Percentiles rank a stretch among this genome's conserved stretches.
phyloP scores from a whole-genome alignment of 2,329 filamentous ascomycete species.

The Fusarium tuaranense region DNA sequence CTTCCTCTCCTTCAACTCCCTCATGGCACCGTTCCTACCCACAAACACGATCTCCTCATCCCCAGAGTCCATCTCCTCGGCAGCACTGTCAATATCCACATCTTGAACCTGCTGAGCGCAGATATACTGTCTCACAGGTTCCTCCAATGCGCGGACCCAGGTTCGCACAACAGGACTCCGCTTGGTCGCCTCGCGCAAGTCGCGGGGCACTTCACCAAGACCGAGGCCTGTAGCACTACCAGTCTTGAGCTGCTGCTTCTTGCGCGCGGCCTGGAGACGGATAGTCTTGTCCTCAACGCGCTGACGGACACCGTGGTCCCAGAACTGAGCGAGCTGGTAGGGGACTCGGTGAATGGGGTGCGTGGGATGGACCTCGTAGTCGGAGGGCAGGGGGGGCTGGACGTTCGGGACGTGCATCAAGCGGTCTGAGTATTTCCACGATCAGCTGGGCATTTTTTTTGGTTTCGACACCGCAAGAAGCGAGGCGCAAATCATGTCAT shows the following conservation, averaged over 20 bases:
- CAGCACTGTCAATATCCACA: constrained; percentile 46
- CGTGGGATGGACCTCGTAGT: constrained; percentile 87
- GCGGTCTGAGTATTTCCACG: constrained; percentile 69
- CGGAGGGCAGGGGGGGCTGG: constrained; percentile 82
- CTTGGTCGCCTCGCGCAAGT: constrained; percentile 85
- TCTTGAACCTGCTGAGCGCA: constrained; percentile 55
- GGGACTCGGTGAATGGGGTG: constrained; percentile 83
- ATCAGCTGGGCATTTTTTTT: constrained; percentile 24
- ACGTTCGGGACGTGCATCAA: constrained; percentile 88
- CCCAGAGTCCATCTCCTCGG: constrained; percentile 58
- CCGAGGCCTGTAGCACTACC: constrained; percentile 58
- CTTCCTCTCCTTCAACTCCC: constrained; percentile 51
- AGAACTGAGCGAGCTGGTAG: constrained; percentile 89
- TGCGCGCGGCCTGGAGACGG: constrained; percentile 56
- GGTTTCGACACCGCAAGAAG: neutral
- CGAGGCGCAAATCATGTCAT: constrained; percentile 36
- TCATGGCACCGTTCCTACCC: constrained; percentile 74
- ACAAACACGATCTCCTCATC: constrained; percentile 96
- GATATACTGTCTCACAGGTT: constrained; percentile 83
- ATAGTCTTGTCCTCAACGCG: constrained; percentile 61
- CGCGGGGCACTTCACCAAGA: constrained; percentile 76
- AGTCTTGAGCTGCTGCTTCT: constrained; percentile 57
- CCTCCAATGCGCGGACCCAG: constrained; percentile 86
- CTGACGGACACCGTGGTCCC: constrained; percentile 72
- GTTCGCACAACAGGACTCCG: constrained; percentile 80